Evolutionary conservation across 129 eudicot species (phyloP).

Genomic region (Glebionis coronaria): DNA sequence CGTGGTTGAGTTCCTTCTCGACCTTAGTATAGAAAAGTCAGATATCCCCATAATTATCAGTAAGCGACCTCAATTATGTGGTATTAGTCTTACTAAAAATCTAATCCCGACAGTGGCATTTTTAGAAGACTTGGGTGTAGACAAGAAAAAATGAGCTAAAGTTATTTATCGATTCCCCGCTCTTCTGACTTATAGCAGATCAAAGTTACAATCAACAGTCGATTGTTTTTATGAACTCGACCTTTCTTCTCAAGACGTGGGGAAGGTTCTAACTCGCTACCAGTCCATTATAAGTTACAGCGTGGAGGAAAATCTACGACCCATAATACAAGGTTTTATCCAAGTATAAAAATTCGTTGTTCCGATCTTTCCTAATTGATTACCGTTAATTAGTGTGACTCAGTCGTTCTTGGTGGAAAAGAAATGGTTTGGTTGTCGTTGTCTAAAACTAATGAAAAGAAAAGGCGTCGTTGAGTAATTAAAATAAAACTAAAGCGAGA

Average conservation of each 20-base stretch:
- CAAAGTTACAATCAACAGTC: conserved; percentile 55
- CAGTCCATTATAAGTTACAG: conserved; percentile 84
- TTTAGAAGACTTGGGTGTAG: conserved; percentile 75
- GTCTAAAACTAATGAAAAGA: too few relatives aligned
- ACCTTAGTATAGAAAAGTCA: conserved; percentile 66
- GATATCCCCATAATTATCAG: conserved; percentile 68
- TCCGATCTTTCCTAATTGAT: too few relatives aligned
- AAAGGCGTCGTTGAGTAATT: too few relatives aligned
- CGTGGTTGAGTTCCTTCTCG: conserved; percentile 76
- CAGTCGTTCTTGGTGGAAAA: too few relatives aligned
- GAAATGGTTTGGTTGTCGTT: too few relatives aligned
- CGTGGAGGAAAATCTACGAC: conserved; percentile 74
- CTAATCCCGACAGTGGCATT: conserved; percentile 82
- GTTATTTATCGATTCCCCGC: conserved; percentile 80
- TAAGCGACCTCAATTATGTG: conserved; percentile 88
- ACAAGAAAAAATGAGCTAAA: conserved; percentile 86
- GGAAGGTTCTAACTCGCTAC: conserved; percentile 77
- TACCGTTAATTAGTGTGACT: too few relatives aligned
- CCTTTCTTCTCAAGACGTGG: conserved; percentile 58
- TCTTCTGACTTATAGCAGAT: conserved; percentile 83
- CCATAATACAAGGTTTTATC: too few relatives aligned
- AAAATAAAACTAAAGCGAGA: too few relatives aligned
- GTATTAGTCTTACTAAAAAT: conserved; percentile 82
- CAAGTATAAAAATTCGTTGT: too few relatives aligned
- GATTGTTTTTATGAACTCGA: conserved; percentile 84